A percentile compares a stretch with the other conserved stretches of the same genome.
phyloP scores from a whole-genome alignment of 495 filamentous ascomycete genomes.

The Aspergillus hancockii region DNA sequence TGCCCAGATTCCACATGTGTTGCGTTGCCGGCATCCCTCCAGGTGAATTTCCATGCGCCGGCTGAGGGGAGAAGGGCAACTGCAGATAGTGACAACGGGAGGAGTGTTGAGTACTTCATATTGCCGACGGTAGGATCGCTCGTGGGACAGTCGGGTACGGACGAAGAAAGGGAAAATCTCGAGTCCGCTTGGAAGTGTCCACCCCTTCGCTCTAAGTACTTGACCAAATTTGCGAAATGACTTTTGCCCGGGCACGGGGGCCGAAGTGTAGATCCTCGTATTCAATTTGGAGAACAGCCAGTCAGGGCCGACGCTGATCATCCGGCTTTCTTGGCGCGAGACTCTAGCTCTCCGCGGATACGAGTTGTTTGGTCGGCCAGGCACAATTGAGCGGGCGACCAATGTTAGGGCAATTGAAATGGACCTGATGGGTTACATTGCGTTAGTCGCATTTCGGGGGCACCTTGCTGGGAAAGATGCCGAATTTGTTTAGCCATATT shows the following conservation, averaged over 20 bases:
- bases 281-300: not conserved
- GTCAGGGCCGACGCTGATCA: not conserved
- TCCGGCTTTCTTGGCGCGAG: not conserved
- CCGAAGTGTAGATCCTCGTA: conserved; percentile 1
- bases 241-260: not conserved
- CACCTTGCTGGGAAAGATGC: no score
- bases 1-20: conserved; percentile 13
- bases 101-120: conserved; percentile 22
- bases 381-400: not conserved
- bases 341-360: not conserved
- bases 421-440: not conserved
- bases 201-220: no score
- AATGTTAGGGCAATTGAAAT: not conserved
- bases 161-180: not conserved
- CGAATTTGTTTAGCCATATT: no score
- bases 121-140: not conserved
- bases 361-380: not conserved
- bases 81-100: conserved; percentile 11
- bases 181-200: not conserved
- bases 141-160: not conserved
- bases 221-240: not conserved
- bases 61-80: conserved; percentile 12
- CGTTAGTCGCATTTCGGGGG: not conserved
- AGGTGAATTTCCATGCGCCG: conserved; percentile 26
- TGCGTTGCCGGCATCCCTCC: conserved; percentile 18